A percentile compares a stretch with the other conserved stretches of the same genome.
phyloP scores from a whole-genome alignment of 2,329 filamentous ascomycete species.

The Exophiala sideris region DNA sequence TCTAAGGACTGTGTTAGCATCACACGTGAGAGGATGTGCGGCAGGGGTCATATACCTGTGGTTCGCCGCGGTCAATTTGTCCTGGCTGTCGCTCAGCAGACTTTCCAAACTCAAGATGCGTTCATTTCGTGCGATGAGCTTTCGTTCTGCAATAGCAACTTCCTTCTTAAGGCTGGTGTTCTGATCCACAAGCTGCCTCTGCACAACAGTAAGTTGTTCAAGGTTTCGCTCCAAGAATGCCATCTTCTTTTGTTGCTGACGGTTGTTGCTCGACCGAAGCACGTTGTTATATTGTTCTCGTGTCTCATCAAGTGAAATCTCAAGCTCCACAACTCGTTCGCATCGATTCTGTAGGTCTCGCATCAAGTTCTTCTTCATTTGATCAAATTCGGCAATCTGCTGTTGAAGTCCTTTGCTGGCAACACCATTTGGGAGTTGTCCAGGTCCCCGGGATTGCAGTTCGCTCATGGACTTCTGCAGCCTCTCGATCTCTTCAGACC shows the following conservation, averaged over 20 bases:
- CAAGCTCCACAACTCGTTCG: conserved; percentile 94
- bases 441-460: conserved; percentile 60
- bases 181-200: conserved; percentile 95
- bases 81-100: conserved; percentile 92
- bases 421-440: conserved; percentile 56
- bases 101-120: conserved; percentile 91
- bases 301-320: conserved; percentile 95
- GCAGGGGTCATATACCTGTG: conserved; percentile 70
- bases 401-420: conserved; percentile 93
- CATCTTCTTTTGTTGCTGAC: conserved; percentile 99
- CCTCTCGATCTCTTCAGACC: conserved; percentile 76
- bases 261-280: conserved; percentile 91
- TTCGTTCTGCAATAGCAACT: conserved; percentile 95
- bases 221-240: conserved; percentile 97
- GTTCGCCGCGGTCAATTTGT: conserved; percentile 95
- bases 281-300: conserved; percentile 99
- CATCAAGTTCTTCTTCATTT: conserved; percentile 99
- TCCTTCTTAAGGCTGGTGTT: conserved; percentile 98
- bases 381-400: conserved; percentile 97
- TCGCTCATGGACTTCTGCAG: conserved; percentile 79
- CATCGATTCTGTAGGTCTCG: conserved; percentile 97
- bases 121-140: conserved; percentile 93
- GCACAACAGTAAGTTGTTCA: conserved; percentile 94
- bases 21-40: not conserved
- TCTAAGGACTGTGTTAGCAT: conserved; percentile 48